Percentiles rank a stretch among this genome's conserved stretches.
Evolutionary conservation across 768 basidiomycete species (phyloP).

Genomic region (Tylopilus subfusipes): DNA sequence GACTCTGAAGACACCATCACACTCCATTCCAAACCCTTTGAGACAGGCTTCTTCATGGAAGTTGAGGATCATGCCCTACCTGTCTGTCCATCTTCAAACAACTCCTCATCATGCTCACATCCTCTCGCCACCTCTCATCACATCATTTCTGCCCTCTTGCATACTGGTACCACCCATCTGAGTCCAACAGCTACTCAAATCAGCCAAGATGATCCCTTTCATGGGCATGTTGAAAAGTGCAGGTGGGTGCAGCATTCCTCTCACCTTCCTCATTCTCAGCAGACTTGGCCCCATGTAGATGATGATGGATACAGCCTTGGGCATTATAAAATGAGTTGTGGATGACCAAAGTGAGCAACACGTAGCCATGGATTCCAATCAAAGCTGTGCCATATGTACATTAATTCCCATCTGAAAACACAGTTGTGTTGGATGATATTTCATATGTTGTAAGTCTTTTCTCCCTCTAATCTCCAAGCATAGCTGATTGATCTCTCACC

Average conservation of each 20-base stretch:
- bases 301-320: too few relatives aligned
- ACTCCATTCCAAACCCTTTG: background rate
- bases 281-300: too few relatives aligned
- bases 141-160: constrained; percentile 64
- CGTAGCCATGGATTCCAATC: too few relatives aligned
- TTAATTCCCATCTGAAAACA: too few relatives aligned
- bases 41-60: constrained; percentile 15
- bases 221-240: constrained; percentile 64
- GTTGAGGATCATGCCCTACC: background rate
- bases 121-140: constrained; percentile 89
- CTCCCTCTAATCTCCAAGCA: too few relatives aligned
- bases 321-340: too few relatives aligned
- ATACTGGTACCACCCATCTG: constrained; percentile 75
- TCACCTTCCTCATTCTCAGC: constrained; percentile 89
- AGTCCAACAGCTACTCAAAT: constrained; percentile 66
- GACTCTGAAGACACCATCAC: constrained; percentile 25
- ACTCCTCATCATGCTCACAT: constrained; percentile 28
- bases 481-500: too few relatives aligned
- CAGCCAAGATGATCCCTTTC: constrained; percentile 55
- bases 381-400: too few relatives aligned
- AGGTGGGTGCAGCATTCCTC: constrained; percentile 78
- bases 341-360: too few relatives aligned
- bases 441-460: too few relatives aligned
- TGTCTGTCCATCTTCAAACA: background rate
- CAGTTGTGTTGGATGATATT: too few relatives aligned